Percentiles rank a stretch among this genome's conserved stretches.
Evolutionary conservation across 768 basidiomycete genomes (phyloP).

Genomic region (Epithele typhae): DNA sequence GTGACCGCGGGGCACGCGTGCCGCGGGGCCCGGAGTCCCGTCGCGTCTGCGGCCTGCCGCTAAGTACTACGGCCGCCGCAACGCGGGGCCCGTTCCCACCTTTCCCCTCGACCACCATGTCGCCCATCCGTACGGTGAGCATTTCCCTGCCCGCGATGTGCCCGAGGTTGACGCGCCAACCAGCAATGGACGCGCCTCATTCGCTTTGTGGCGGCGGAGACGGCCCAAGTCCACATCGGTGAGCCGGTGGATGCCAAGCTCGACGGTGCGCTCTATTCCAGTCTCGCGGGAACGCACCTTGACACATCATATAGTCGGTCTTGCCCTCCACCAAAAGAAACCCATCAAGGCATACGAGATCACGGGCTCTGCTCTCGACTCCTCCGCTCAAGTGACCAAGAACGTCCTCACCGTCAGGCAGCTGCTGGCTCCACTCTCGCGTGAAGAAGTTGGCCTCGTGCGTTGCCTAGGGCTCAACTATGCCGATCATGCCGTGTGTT

Average conservation of each 20-base stretch:
- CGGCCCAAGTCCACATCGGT: constrained; percentile 68
- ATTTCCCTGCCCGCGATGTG: neutral
- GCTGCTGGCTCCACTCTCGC: constrained; percentile 64
- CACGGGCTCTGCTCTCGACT: constrained; percentile 62
- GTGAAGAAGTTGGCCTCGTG: constrained; percentile 60
- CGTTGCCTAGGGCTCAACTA: constrained; percentile 82
- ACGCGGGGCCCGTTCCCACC: constrained; percentile 8
- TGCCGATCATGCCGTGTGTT: constrained; percentile 74
- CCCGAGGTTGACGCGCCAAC: neutral
- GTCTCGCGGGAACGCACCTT: too few species aligned
- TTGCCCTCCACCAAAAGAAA: constrained; percentile 48
- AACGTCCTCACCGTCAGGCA: constrained; percentile 65
- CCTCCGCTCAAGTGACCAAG: constrained; percentile 57
- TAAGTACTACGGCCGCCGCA: constrained; percentile 5
- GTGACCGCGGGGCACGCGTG: constrained; percentile 21
- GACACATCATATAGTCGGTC: constrained; percentile 39
- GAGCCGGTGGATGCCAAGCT: constrained; percentile 65
- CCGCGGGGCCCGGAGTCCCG: constrained; percentile 15
- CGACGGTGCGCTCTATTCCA: constrained; percentile 43
- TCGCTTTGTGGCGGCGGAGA: constrained; percentile 77
- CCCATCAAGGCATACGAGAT: constrained; percentile 70
- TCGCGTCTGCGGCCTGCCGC: neutral
- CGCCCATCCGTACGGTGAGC: constrained; percentile 55
- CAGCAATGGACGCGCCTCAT: constrained; percentile 80
- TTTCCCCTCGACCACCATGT: constrained; percentile 34